These are phyloP conservation scores for Saccharum spontaneum DNA, from an alignment of 176 grass and related monocot species.

Conservation along the genomic window DNA sequence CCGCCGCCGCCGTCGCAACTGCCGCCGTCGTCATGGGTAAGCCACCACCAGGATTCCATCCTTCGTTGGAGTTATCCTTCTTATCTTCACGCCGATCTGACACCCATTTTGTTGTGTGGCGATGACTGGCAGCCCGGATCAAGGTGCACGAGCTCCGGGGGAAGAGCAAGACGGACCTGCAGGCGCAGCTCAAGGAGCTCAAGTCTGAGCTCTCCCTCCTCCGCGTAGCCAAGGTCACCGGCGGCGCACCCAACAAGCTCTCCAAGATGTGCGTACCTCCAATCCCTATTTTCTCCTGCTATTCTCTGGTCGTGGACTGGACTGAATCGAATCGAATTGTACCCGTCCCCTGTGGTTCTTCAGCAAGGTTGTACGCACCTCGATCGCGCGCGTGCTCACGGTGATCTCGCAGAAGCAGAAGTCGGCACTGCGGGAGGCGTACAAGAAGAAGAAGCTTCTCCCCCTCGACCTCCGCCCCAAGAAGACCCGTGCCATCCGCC, in stretches of 20 bases:
- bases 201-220: conserved; percentile 56
- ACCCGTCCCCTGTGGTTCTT: neutral
- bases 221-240: conserved; percentile 48
- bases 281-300: neutral
- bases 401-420: conserved; percentile 70
- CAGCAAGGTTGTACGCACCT: conserved; percentile 68
- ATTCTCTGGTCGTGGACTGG: neutral
- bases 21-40: conserved; percentile 40
- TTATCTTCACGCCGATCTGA: conserved; percentile 4
- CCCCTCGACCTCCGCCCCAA: conserved; percentile 68
- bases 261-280: conserved; percentile 66
- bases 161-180: conserved; percentile 72
- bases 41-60: neutral
- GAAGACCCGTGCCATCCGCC: conserved; percentile 69
- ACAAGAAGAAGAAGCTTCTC: conserved; percentile 41
- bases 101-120: neutral
- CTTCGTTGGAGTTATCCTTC: neutral
- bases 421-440: conserved; percentile 52
- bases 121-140: conserved; percentile 55
- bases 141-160: conserved; percentile 91
- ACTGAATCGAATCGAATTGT: neutral
- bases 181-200: conserved; percentile 70
- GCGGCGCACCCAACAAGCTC: conserved; percentile 91
- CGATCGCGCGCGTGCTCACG: conserved; percentile 51
- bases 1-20: neutral